Conservation (phyloP, 495 filamentous ascomycete species). For the Penicillium roqueforti region DNA sequence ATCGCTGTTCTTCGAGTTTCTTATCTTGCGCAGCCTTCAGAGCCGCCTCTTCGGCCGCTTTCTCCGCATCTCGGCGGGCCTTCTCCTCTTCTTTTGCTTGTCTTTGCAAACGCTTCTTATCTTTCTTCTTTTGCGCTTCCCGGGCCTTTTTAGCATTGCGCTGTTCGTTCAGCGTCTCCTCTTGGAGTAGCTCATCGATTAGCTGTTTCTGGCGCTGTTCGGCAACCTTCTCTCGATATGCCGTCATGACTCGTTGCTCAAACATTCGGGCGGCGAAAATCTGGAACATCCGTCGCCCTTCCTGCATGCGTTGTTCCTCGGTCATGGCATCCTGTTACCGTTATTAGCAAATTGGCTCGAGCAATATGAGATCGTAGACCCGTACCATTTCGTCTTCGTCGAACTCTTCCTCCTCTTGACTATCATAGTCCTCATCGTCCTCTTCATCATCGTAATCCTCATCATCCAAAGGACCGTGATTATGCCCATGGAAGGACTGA, state of each 20-base stretch:
- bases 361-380: conserved; percentile 13
- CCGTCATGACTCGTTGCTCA: conserved; percentile 93
- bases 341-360: not conserved
- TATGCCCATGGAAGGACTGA: conserved; percentile 58
- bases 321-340: conserved; percentile 80
- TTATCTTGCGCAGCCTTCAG: conserved; percentile 70
- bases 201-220: conserved; percentile 87
- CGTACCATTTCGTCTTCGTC: conserved; percentile 81
- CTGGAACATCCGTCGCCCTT: conserved; percentile 97
- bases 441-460: conserved; percentile 67
- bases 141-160: conserved; percentile 89
- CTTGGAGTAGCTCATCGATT: conserved; percentile 85
- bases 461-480: conserved; percentile 66
- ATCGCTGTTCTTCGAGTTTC: conserved; percentile 72
- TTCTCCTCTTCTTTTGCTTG: conserved; percentile 86
- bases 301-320: conserved; percentile 98
- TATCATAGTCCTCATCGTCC: conserved; percentile 85
- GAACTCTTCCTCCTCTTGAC: conserved; percentile 79
- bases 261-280: conserved; percentile 99
- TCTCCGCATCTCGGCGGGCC: conserved; percentile 78
- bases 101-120: conserved; percentile 81
- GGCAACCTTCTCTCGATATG: conserved; percentile 94
- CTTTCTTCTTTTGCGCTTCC: conserved; percentile 88
- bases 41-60: conserved; percentile 83
- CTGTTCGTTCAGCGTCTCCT: conserved; percentile 66